Percentiles rank a stretch among this genome's conserved stretches.
Conservation (phyloP, 163 green algal genomes). For the Smithsoniella earleae region DNA sequence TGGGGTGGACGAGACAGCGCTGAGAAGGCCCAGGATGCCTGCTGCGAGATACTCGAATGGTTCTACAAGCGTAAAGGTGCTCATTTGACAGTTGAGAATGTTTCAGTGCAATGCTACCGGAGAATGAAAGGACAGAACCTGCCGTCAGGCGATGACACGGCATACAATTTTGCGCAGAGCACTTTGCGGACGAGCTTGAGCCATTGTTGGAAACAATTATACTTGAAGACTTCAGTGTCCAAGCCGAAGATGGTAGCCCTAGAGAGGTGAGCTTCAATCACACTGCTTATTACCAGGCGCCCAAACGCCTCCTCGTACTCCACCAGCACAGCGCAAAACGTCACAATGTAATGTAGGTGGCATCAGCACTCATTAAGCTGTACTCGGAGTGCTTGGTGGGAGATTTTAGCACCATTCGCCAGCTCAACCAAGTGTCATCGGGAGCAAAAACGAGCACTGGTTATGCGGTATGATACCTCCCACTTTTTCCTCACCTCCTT, state of each 20-base stretch:
- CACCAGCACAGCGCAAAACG: neutral
- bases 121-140: too few species aligned
- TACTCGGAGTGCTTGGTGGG: slow-evolving; percentile 41
- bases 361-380: slow-evolving; percentile 41
- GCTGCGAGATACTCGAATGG: slow-evolving; percentile 67
- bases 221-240: slow-evolving; percentile 70
- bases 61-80: slow-evolving; percentile 70
- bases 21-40: slow-evolving; percentile 64
- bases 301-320: neutral
- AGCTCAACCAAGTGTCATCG: slow-evolving; percentile 18
- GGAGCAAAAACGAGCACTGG: slow-evolving; percentile 31
- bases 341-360: slow-evolving; percentile 40
- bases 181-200: slow-evolving; percentile 74
- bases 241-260: slow-evolving; percentile 73
- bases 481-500: too few species aligned
- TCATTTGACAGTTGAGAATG: neutral
- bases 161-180: slow-evolving; percentile 53
- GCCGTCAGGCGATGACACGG: too few species aligned
- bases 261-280: slow-evolving; percentile 46
- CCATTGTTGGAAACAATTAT: slow-evolving; percentile 64
- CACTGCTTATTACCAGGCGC: neutral
- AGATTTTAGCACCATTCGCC: slow-evolving; percentile 33
- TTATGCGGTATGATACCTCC: slow-evolving; percentile 33
- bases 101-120: slow-evolving; percentile 22
- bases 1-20: slow-evolving; percentile 69